phyloP scores from a whole-genome alignment of 1,284 basidiomycete genomes.

The Ceratobasidium sp. region DNA sequence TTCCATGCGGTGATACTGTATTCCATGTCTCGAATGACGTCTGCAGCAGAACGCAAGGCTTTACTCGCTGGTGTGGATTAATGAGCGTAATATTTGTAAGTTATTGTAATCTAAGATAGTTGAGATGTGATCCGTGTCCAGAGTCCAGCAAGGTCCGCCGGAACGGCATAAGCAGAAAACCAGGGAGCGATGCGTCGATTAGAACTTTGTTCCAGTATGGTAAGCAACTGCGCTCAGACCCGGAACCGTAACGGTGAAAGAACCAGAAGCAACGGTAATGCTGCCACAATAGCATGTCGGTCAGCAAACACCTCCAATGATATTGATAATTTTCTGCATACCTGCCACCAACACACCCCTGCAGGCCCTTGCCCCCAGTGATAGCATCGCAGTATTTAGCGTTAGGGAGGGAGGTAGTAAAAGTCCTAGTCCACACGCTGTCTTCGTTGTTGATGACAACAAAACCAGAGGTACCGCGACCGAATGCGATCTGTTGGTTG shows the following conservation, averaged over 20 bases:
- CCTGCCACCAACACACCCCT: conserved; percentile 46
- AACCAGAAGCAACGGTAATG: conserved; percentile 36
- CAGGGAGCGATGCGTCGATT: too few species aligned
- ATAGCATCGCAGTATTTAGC: conserved; percentile 51
- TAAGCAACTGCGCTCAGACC: conserved; percentile 40
- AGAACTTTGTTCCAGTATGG: too few species aligned
- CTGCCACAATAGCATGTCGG: conserved; percentile 3
- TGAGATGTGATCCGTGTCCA: too few species aligned
- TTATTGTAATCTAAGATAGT: too few species aligned
- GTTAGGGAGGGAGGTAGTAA: conserved; percentile 48
- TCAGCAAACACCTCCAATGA: neutral
- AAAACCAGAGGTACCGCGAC: conserved; percentile 48
- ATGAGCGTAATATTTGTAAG: too few species aligned
- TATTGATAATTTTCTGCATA: neutral
- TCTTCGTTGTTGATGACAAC: conserved; percentile 51
- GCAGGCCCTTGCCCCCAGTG: conserved; percentile 39
- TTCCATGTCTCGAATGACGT: too few species aligned
- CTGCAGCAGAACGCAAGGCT: too few species aligned
- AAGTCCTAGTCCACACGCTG: conserved; percentile 46
- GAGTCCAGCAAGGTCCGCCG: too few species aligned
- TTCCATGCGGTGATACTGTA: too few species aligned
- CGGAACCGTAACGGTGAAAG: conserved; percentile 34
- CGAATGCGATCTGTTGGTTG: conserved; percentile 49
- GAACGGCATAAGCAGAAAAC: too few species aligned
- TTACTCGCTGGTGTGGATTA: too few species aligned